These are phyloP conservation scores for Cladosporium sp. DNA, from an alignment of 2,329 filamentous ascomycete species.

Conservation along the genomic window DNA sequence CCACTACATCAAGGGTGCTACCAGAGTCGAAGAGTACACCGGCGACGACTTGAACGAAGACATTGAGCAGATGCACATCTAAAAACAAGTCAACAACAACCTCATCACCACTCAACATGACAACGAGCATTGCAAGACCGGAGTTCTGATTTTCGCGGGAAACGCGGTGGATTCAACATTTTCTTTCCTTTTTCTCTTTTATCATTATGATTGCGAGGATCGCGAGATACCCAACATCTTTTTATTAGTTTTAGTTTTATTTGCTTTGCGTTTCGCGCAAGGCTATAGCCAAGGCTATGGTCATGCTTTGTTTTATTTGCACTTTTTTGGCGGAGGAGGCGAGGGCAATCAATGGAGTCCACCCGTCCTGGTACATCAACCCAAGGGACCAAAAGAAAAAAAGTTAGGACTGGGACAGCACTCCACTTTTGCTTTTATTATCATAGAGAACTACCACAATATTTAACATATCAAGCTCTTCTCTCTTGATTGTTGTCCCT, in stretches of 20 bases:
- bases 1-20: slow-evolving; percentile 41
- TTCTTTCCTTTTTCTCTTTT: neutral
- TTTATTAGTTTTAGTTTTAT: neutral
- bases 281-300: neutral
- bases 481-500: neutral
- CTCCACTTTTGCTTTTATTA: slow-evolving; percentile 8
- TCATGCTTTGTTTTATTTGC: neutral
- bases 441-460: neutral
- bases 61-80: slow-evolving; percentile 31
- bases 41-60: slow-evolving; percentile 51
- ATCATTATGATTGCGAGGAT: slow-evolving; percentile 12
- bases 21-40: slow-evolving; percentile 48
- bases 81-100: neutral
- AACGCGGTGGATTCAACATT: neutral
- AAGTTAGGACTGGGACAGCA: slow-evolving; percentile 18
- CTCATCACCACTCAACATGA: neutral
- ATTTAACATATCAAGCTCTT: slow-evolving; percentile 8
- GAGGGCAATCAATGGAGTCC: neutral
- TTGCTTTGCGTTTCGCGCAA: neutral
- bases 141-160: neutral
- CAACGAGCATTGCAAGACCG: slow-evolving; percentile 1
- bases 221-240: slow-evolving; percentile 19
- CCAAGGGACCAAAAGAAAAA: neutral
- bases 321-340: neutral
- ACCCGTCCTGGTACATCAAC: slow-evolving; percentile 1